Conservation (phyloP, 2,329 filamentous ascomycete genomes). For the Rosellinia necatrix region DNA sequence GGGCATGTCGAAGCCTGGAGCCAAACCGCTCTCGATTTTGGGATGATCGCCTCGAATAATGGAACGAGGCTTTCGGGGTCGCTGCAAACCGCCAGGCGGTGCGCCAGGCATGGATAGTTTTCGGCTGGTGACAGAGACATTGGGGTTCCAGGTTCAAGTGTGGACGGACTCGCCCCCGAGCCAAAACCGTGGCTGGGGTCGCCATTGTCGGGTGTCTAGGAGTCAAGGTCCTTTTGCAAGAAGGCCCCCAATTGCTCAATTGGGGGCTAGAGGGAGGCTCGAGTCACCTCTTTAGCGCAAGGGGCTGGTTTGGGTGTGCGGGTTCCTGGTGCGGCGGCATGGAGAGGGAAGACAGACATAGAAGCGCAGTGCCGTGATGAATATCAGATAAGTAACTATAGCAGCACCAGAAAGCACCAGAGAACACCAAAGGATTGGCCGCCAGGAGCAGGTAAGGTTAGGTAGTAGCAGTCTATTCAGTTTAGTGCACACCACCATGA, state of each 20-base stretch:
- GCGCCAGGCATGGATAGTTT: slow-evolving; percentile 27
- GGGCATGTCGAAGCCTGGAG: slow-evolving; percentile 54
- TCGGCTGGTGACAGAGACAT: slow-evolving; percentile 30
- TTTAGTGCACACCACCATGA: not conserved
- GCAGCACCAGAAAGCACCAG: not conserved
- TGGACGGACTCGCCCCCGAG: slow-evolving; percentile 28
- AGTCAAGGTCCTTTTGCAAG: not conserved
- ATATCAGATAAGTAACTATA: not conserved
- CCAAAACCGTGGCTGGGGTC: slow-evolving; percentile 26
- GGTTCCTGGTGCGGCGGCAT: not conserved
- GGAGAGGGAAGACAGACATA: not conserved
- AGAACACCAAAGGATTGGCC: not conserved
- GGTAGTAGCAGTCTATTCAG: no score
- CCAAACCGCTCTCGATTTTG: slow-evolving; percentile 50
- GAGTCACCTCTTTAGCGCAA: not conserved
- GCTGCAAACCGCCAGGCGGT: slow-evolving; percentile 31
- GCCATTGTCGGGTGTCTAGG: slow-evolving; percentile 29
- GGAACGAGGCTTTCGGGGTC: slow-evolving; percentile 45
- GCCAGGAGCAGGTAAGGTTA: not conserved
- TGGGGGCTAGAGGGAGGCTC: not conserved
- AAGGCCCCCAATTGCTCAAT: not conserved
- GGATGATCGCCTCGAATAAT: slow-evolving; percentile 50
- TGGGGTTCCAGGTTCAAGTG: slow-evolving; percentile 22
- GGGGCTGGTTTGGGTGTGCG: slow-evolving; percentile 5
- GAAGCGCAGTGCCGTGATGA: not conserved